These are phyloP conservation scores for Sanghuangporus weigelae DNA, from an alignment of 1,284 basidiomycete genomes.

Conservation along the genomic window DNA sequence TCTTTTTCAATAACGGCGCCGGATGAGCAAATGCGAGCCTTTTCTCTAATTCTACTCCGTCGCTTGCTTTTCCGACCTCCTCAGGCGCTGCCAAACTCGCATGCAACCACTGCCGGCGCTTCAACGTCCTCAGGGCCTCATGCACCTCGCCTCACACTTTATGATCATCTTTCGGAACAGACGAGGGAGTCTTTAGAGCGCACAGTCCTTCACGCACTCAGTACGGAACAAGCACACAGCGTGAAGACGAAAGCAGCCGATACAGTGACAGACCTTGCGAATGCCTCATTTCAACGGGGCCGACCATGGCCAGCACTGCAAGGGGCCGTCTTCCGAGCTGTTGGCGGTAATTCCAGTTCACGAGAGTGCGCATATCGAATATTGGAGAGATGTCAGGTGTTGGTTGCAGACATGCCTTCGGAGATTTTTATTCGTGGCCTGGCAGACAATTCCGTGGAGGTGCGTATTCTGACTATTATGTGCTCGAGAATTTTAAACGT, in stretches of 20 bases:
- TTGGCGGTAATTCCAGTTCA: not conserved
- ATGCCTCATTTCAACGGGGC: constrained; percentile 64
- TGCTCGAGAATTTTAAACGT: not conserved
- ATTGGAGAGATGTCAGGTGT: constrained; percentile 15
- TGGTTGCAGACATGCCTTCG: constrained; percentile 11
- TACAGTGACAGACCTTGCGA: constrained; percentile 67
- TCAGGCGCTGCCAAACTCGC: constrained; percentile 20
- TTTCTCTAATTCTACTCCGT: constrained; percentile 71
- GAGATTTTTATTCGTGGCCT: constrained; percentile 16
- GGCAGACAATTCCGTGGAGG: constrained; percentile 10
- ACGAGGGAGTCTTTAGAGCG: constrained; percentile 63
- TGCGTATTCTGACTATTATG: constrained; percentile 1
- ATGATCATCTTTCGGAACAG: constrained; percentile 65
- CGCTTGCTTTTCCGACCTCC: constrained; percentile 63
- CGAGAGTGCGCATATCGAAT: constrained; percentile 15
- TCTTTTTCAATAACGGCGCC: constrained; percentile 70
- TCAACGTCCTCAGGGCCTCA: constrained; percentile 21
- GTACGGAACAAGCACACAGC: constrained; percentile 47
- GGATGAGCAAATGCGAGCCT: constrained; percentile 77
- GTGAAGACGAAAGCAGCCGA: constrained; percentile 70
- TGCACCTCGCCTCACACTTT: constrained; percentile 46
- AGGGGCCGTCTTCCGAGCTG: constrained; percentile 49
- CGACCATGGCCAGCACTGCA: constrained; percentile 76
- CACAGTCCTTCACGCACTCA: constrained; percentile 60
- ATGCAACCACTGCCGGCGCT: constrained; percentile 22